These are phyloP conservation scores for Lactarius sanguifluus DNA, from an alignment of 768 basidiomycete genomes.

Conservation along the genomic window DNA sequence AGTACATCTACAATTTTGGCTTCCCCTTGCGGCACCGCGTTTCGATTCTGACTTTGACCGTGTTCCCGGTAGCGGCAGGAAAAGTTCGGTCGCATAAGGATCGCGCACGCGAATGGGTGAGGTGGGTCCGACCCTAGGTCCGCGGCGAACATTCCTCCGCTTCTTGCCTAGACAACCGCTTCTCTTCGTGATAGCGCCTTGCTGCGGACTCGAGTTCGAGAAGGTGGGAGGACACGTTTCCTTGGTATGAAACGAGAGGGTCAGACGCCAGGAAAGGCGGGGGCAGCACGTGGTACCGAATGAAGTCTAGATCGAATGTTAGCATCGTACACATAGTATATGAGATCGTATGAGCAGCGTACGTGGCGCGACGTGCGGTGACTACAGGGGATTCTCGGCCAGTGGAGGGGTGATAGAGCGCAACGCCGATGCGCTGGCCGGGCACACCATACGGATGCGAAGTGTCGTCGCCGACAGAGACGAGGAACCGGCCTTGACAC, in stretches of 20 bases:
- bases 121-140: not conserved
- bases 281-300: not conserved
- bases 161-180: not conserved
- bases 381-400: not conserved
- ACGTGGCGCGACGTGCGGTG: not conserved
- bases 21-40: too few species aligned
- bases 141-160: not conserved
- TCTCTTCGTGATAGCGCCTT: not conserved
- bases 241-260: not conserved
- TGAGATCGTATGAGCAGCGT: not conserved
- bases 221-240: not conserved
- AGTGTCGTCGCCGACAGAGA: conserved; percentile 8
- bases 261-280: not conserved
- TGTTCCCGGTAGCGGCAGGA: too few species aligned
- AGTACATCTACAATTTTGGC: not conserved
- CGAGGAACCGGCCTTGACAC: conserved; percentile 3
- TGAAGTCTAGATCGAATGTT: not conserved
- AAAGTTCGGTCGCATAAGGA: not conserved
- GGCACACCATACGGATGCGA: conserved; percentile 16
- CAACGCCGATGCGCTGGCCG: conserved; percentile 12
- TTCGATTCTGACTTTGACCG: too few species aligned
- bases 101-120: not conserved
- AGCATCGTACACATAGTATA: not conserved
- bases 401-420: not conserved
- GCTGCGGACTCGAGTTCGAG: not conserved